Base-by-base conservation (phyloP, 441 rosid species). In the Cnidoscolus chayamansa region DNA sequence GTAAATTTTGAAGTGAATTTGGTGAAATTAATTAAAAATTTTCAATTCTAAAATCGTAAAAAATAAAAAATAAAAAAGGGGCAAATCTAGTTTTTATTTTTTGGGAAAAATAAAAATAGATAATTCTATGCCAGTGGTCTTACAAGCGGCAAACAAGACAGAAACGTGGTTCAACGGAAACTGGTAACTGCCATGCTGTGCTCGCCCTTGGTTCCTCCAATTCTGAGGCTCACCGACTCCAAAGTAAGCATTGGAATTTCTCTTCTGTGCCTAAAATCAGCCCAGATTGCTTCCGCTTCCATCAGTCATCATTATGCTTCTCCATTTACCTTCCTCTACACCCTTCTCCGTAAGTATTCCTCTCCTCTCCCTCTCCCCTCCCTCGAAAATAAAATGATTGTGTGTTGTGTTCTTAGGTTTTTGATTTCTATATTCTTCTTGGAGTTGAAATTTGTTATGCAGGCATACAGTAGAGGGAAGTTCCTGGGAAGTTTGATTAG, bases 401-500 rank as follows among this genome's bases (percentile, higher is more conserved):
- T 40, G 45, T 5, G 45, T 40, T 17, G 1, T 20, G 11, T 37
- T n/a, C 2, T 10, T 12, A 15, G n/a, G 15, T 65, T 50, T 25
- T n/a, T 50, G 6, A 35, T 50, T 20, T 35, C 45, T 17, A 12
- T 15, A 10, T 8, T 30, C 13, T 17, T 48, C 37, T 60, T 64
- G n/a, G 15, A 43, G 49, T 64, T 76, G 54, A 32, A 4, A 40
- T 40, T 40, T 40, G 6, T 0, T 48, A 47, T 66, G 58, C 81
- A 86, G 90, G 70, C 63, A 65, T 60, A 49, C 20, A 53, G 65
- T 70, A 76, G 69, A 76, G 65, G 60, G 51, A 76, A 73, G 76
- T 75, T 71, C 53, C 68, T 82, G 32, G 82, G 80, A 70, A 74
- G 70, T 70, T 54, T 70, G 48, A 32, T 73, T 10, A 48, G 80